Percentiles rank a stretch among this genome's conserved stretches.
These are phyloP conservation scores for Phaeosphaeriaceae sp. DNA, from an alignment of 2,329 filamentous ascomycete genomes.

Conservation along the genomic window DNA sequence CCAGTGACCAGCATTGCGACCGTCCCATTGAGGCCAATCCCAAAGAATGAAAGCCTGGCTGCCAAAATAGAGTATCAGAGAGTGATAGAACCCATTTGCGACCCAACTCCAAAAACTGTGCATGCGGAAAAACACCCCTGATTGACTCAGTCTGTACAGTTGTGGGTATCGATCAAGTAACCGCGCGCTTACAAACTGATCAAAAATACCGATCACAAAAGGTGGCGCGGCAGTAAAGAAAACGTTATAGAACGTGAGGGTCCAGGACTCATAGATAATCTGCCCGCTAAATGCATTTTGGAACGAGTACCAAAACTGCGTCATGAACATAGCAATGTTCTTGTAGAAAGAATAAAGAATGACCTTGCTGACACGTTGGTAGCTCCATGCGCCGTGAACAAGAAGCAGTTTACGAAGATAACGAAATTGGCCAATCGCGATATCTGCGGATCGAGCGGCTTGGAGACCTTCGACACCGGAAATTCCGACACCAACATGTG, in stretches of 20 bases:
- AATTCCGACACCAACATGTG: conserved; percentile 96
- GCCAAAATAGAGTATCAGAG: conserved; percentile 87
- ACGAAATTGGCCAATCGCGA: conserved; percentile 94
- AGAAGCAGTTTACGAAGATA: conserved; percentile 92
- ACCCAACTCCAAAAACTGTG: conserved; percentile 95
- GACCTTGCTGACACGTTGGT: conserved; percentile 94
- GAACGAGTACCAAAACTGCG: conserved; percentile 98
- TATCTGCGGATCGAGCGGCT: conserved; percentile 92
- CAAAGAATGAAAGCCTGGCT: conserved; percentile 80
- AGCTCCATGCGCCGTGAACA: conserved; percentile 97
- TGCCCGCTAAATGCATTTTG: conserved; percentile 98
- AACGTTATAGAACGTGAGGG: conserved; percentile 98
- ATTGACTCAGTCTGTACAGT: conserved; percentile 90
- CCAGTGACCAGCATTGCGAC: conserved; percentile 89
- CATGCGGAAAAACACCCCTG: conserved; percentile 90
- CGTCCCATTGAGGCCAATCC: conserved; percentile 80
- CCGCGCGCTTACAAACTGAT: conserved; percentile 95
- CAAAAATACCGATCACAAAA: conserved; percentile 92
- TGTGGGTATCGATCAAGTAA: conserved; percentile 95
- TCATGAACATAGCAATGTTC: conserved; percentile 98
- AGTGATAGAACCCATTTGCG: conserved; percentile 93
- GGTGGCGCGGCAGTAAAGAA: conserved; percentile 95
- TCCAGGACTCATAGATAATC: conserved; percentile 99
- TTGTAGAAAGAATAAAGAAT: conserved; percentile 99
- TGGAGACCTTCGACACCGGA: conserved; percentile 96